Evolutionary conservation across 2,329 filamentous ascomycete genomes (phyloP).

Genomic region (Colletotrichum spaethianum): DNA sequence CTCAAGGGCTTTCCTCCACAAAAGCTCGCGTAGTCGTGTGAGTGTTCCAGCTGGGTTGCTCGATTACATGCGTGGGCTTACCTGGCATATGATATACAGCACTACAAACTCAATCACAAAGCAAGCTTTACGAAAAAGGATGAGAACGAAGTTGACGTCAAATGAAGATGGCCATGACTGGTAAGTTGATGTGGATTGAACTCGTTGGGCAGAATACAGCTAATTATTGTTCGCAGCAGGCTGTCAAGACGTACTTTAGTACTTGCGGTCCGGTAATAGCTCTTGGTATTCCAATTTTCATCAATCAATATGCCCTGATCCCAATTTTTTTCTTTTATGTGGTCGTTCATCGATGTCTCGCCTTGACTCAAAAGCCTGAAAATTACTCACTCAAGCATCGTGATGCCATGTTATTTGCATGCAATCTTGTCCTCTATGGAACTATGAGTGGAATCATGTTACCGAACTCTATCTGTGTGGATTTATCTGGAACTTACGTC

Average conservation of each 20-base stretch:
- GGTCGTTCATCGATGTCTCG: neutral
- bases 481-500: accelerated
- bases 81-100: neutral
- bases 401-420: too few relatives aligned
- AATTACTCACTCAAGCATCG: too few relatives aligned
- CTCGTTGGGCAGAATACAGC: neutral
- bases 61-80: neutral
- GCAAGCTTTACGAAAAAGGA: too few relatives aligned
- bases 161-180: neutral
- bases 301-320: neutral
- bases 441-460: too few relatives aligned
- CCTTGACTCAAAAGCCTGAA: too few relatives aligned
- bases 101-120: constrained; percentile 1
- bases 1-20: neutral
- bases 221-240: neutral
- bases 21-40: neutral
- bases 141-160: accelerated
- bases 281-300: neutral
- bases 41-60: neutral
- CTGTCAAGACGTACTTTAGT: neutral
- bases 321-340: neutral
- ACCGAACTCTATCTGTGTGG: too few relatives aligned
- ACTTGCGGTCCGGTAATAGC: too few relatives aligned
- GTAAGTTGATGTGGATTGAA: neutral
- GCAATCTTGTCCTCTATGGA: too few relatives aligned